A percentile compares a stretch with the other conserved stretches of the same genome.
Conservation (phyloP, 192 early-diverging fungal species). For the Coemansia sp. region DNA sequence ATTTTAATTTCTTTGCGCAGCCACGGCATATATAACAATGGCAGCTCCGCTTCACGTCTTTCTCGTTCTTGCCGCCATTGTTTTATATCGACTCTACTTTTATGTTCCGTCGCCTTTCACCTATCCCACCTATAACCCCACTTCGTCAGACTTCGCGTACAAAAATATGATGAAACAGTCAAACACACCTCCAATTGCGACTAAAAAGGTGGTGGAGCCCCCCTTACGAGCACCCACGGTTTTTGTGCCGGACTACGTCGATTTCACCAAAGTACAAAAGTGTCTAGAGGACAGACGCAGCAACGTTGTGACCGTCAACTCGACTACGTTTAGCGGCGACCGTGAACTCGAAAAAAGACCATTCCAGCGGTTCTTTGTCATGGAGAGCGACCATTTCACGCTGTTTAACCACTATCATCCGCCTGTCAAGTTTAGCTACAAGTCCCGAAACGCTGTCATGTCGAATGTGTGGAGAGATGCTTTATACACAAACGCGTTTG, state of each 20-base stretch:
- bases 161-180: background rate
- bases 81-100: background rate
- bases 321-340: background rate
- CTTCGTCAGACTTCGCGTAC: background rate
- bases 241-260: conserved; percentile 2
- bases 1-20: conserved; percentile 1
- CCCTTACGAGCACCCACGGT: background rate
- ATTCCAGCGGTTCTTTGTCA: background rate
- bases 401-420: background rate
- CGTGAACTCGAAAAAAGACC: background rate
- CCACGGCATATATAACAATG: background rate
- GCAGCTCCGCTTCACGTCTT: background rate
- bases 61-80: background rate
- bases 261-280: background rate
- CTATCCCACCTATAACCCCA: background rate
- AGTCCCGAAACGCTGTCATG: conserved; percentile 8
- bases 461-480: background rate
- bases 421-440: conserved; percentile 2
- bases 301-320: background rate
- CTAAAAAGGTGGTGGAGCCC: background rate
- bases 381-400: background rate
- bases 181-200: background rate
- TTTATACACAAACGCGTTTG: background rate
- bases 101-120: background rate
- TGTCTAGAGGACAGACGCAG: background rate